Evolutionary conservation across 2,329 filamentous ascomycete species (phyloP), one percentile per base, ranked within the genome.

Genomic region (Penicillium sp.): DNA sequence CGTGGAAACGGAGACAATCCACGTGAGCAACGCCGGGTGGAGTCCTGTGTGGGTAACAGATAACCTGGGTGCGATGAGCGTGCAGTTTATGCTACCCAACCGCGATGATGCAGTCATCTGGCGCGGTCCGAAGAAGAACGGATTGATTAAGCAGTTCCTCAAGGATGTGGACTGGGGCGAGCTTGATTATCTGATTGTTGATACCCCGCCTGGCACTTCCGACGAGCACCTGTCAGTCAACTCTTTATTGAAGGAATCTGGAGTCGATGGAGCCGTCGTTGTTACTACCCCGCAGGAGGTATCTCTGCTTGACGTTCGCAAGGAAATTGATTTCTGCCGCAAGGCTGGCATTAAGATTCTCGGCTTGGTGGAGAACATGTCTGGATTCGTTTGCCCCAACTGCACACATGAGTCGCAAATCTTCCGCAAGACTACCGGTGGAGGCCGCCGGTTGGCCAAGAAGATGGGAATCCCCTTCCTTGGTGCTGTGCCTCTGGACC

Each of bases 131-230:
- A 99, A 99, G 86, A 99, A 99, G 85, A 99, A 98, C 73, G 95
- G 95, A 0, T 81, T 99, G 60, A 98, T 99, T 75, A 99, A 99
- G 82, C 91, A 96, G 77, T 99, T 99, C 71, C 80, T 99, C 56
- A 97, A 96, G 82, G 96, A 99, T 73, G 95, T 99, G 7, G 92
- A 96, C 75, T 99, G 96, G 95, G 95, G 95, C 10, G 91, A 96
- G 63, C 82, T 98, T 77, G 95, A 99, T 74, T 96, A 94, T 69
- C 75, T 99, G 61, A 85, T 99, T 56, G 92, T 98, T 12, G 95
- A 99, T 77, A 99, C 95, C 1, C 95, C 96, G 0, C 95, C 95
- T 0, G 95, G 95, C 19, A 99, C 95, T 1, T 93, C 89, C 62
- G 95, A 99, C 75, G 95, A 99, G 80, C 95, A 99, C 79, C 81